phyloP scores from a whole-genome alignment of 495 filamentous ascomycete genomes.

The Daldinia childiae region DNA sequence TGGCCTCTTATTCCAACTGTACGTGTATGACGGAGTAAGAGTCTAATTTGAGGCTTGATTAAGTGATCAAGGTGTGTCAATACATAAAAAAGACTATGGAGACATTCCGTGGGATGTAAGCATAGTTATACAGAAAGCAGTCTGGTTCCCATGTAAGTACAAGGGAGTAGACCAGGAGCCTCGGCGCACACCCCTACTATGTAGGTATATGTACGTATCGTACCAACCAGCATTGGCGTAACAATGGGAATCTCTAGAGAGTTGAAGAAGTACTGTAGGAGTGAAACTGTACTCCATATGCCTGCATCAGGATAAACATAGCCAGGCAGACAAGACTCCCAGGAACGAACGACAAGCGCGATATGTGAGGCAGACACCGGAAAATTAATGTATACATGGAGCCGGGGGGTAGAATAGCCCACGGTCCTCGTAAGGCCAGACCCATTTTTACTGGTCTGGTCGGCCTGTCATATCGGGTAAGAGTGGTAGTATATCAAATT shows the following conservation, averaged over 20 bases:
- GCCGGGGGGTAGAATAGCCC: slow-evolving; percentile 1
- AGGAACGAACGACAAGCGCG: slow-evolving; percentile 27
- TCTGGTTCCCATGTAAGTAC: slow-evolving; percentile 11
- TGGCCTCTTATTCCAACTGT: slow-evolving; percentile 30
- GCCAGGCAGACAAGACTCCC: slow-evolving; percentile 32
- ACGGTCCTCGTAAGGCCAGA: slow-evolving; percentile 27
- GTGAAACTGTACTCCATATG: slow-evolving; percentile 43
- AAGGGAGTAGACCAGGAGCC: slow-evolving; percentile 10
- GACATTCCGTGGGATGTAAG: slow-evolving; percentile 37
- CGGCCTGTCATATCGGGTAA: slow-evolving; percentile 36
- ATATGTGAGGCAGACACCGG: slow-evolving; percentile 40
- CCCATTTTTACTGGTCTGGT: slow-evolving; percentile 28
- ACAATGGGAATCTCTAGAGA: slow-evolving; percentile 26
- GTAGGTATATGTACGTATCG: slow-evolving; percentile 9
- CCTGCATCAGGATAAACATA: slow-evolving; percentile 45
- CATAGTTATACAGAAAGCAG: slow-evolving; percentile 38
- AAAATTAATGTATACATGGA: slow-evolving; percentile 31
- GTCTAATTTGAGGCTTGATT: slow-evolving; percentile 33
- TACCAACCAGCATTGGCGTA: slow-evolving; percentile 33
- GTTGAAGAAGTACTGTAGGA: slow-evolving; percentile 13
- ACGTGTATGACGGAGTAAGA: slow-evolving; percentile 17
- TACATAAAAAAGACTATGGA: slow-evolving; percentile 37
- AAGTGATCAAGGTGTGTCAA: slow-evolving; percentile 32
- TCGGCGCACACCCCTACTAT: slow-evolving; percentile 32
- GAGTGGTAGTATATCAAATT: slow-evolving; percentile 41